Evolutionary conservation across 352 stramenopile species (phyloP).

Genomic region (Phytopythium boreale): DNA sequence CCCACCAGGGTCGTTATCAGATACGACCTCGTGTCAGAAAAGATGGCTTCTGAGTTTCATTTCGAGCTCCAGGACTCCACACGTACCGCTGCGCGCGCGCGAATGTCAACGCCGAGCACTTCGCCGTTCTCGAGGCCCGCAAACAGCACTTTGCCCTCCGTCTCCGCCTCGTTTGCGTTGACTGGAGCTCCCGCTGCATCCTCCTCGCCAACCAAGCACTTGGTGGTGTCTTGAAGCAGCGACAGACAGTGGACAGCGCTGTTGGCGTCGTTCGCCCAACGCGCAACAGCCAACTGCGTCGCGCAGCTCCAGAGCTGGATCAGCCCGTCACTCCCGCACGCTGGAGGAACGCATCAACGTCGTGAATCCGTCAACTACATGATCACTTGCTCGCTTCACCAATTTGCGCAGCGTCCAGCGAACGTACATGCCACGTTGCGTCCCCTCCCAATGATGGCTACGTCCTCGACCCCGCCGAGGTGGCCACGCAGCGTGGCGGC

Average conservation of each 20-base stretch:
- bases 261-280: slow-evolving; percentile 57
- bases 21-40: not conserved
- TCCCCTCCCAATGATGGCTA: slow-evolving; percentile 58
- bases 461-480: slow-evolving; percentile 47
- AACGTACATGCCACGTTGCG: slow-evolving; percentile 70
- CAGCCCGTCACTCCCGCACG: slow-evolving; percentile 51
- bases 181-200: slow-evolving; percentile 5
- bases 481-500: slow-evolving; percentile 62
- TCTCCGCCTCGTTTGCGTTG: slow-evolving; percentile 43
- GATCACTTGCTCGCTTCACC: not conserved
- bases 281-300: slow-evolving; percentile 47
- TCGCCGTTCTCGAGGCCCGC: slow-evolving; percentile 61
- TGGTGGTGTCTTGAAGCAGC: slow-evolving; percentile 32
- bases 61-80: no score
- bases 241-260: slow-evolving; percentile 53
- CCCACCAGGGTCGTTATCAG: slow-evolving; percentile 1
- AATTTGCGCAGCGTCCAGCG: not conserved
- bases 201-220: slow-evolving; percentile 9
- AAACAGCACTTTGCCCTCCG: slow-evolving; percentile 60
- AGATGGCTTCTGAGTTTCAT: no score
- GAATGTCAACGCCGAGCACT: slow-evolving; percentile 58
- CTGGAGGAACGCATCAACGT: slow-evolving; percentile 15
- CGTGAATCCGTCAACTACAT: not conserved
- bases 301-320: slow-evolving; percentile 70
- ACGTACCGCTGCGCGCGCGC: slow-evolving; percentile 32